Base-by-base conservation (phyloP, 352 stramenopile genomes). In the Globisporangium uncinulatum region DNA sequence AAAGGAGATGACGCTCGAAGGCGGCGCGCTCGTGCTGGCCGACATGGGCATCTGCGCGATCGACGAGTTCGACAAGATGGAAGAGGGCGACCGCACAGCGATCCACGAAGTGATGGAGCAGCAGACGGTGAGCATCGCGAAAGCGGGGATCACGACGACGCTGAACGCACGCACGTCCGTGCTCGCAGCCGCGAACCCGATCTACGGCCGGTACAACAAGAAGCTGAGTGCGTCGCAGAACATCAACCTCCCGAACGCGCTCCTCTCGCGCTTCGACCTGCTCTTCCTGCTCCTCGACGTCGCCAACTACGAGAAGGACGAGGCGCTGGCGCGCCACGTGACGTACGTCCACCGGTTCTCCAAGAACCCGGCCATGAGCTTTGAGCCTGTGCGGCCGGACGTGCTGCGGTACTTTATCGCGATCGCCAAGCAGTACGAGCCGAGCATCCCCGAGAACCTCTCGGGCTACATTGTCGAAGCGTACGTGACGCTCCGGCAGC, bases 21-120 rank as follows among this genome's bases (percentile, higher is more conserved):
- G 97, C 39, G 97, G 98, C 61, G 98, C 98, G 0, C 74, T 99
- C 19, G 97, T 99, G 17, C 78, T 99, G 32, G 97, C 97, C 0
- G 98, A 99, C 76, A 97, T 91, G 67, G 97, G 97, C 2, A 98
- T 99, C 59, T 99, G 96, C 70, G 96, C 90, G 51, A 99, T 99
- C 67, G 97, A 99, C 73, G 97, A 99, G 76, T 98, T 98, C 44
- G 94, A 98, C 68, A 98, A 98, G 73, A 99, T 99, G 97, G 96
- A 99, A 54, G 96, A 99, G 67, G 71, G 74, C 2, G 97, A 99
- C 67, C 88, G 97, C 51, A 99, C 97, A 3, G 96, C 97, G 8
- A 99, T 99, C 66, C 98, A 99, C 79, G 95, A 98, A 75, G 97
- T 99, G 6, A 99, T 99, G 97, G 98, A 99, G 76, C 97, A 99